phyloP scores from a whole-genome alignment of 2,329 filamentous ascomycete species.

The Aspergillus latus region DNA sequence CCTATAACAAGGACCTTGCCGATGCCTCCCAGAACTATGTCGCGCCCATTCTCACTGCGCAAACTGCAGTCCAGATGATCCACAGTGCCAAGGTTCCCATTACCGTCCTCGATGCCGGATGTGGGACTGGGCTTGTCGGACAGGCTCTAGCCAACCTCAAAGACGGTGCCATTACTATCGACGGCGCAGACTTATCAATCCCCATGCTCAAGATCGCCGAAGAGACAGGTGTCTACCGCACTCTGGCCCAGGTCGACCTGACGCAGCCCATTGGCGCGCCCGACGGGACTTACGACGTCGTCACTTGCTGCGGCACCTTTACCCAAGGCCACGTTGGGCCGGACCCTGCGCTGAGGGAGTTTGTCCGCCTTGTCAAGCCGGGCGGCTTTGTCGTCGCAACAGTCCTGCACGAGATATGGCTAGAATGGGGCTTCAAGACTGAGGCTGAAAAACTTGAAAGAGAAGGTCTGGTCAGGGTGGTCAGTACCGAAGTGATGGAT shows the following conservation, averaged over 20 bases:
- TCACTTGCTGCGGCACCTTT: constrained; percentile 57
- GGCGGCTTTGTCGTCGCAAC: constrained; percentile 54
- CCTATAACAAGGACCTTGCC: constrained; percentile 46
- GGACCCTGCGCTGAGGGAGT: constrained; percentile 48
- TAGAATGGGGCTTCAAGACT: constrained; percentile 48
- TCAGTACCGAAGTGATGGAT: constrained; percentile 28
- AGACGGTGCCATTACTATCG: constrained; percentile 47
- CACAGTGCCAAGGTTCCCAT: constrained; percentile 19
- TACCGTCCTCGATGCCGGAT: constrained; percentile 55
- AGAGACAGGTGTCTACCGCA: constrained; percentile 50
- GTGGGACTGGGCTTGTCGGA: constrained; percentile 57
- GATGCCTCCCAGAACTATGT: constrained; percentile 42
- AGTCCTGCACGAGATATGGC: constrained; percentile 53
- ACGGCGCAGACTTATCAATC: constrained; percentile 54
- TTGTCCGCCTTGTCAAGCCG: constrained; percentile 50
- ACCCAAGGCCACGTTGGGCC: constrained; percentile 58
- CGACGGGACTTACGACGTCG: constrained; percentile 50
- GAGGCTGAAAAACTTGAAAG: constrained; percentile 44
- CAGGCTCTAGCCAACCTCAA: constrained; percentile 42
- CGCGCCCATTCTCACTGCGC: constrained; percentile 41
- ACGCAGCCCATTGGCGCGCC: constrained; percentile 43
- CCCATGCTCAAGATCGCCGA: constrained; percentile 56
- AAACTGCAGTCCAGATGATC: constrained; percentile 30
- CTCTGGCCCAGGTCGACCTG: constrained; percentile 50
- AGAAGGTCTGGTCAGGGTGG: constrained; percentile 37